These are phyloP conservation scores for Willaertia magna DNA, from an alignment of 208 protist genomes.

Conservation along the genomic window DNA sequence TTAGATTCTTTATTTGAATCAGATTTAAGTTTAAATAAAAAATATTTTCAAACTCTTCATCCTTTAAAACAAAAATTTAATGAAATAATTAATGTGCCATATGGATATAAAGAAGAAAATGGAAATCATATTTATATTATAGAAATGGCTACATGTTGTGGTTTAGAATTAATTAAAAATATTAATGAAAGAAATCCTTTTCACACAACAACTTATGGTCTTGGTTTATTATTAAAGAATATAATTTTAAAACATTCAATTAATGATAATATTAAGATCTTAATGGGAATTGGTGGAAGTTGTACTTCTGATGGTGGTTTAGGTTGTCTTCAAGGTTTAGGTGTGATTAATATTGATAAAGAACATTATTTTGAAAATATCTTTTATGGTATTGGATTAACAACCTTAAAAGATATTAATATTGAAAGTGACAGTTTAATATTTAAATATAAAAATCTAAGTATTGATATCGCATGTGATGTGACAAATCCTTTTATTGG, in stretches of 20 bases:
- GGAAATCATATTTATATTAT: background rate
- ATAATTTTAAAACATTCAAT: background rate
- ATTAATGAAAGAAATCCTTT: background rate
- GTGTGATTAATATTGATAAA: background rate
- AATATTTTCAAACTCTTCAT: background rate
- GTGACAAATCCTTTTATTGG: constrained; percentile 9
- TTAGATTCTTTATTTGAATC: background rate
- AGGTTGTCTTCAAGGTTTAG: background rate
- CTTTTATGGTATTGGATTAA: background rate
- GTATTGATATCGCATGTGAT: background rate
- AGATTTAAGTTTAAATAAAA: background rate
- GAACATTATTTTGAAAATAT: background rate
- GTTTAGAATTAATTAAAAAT: background rate
- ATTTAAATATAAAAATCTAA: background rate
- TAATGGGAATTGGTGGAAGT: background rate
- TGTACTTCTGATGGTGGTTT: constrained; percentile 7
- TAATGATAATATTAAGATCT: background rate
- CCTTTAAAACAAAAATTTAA: background rate
- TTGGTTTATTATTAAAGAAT: background rate
- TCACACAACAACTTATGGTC: background rate
- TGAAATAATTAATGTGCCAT: background rate
- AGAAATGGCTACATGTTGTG: background rate
- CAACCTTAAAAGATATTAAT: background rate
- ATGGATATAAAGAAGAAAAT: background rate
- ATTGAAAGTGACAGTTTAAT: background rate